Percentiles rank a stretch among this genome's conserved stretches.
These are phyloP conservation scores for Orychophragmus violaceus DNA, from an alignment of 345 rosid genomes.

Conservation along the genomic window DNA sequence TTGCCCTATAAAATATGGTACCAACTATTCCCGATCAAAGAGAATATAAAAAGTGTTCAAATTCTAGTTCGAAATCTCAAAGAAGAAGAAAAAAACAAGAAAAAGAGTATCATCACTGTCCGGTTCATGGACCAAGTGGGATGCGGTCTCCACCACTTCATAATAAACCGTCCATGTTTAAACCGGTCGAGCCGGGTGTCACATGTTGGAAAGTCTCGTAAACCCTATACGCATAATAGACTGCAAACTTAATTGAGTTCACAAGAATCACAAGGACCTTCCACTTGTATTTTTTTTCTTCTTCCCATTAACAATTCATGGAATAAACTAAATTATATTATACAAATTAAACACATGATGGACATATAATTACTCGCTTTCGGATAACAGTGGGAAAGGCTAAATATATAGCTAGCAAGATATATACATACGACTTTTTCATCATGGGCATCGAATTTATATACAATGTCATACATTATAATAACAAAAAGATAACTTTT, in stretches of 20 bases:
- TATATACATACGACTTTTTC: neutral
- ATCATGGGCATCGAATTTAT: constrained; percentile 23
- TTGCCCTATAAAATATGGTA: constrained; percentile 5
- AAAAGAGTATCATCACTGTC: constrained; percentile 20
- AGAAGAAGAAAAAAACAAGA: neutral
- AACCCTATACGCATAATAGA: neutral
- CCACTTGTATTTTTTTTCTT: constrained; percentile 8
- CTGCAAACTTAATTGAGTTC: neutral
- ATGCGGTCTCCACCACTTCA: constrained; percentile 34
- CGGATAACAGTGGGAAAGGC: neutral
- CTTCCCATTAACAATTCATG: neutral
- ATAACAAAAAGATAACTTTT: neutral
- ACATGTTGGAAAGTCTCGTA: neutral
- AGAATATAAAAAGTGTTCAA: constrained; percentile 19
- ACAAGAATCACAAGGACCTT: constrained; percentile 8
- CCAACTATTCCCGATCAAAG: constrained; percentile 13
- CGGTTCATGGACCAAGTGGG: constrained; percentile 20
- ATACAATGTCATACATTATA: constrained; percentile 8
- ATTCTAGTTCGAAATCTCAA: constrained; percentile 1
- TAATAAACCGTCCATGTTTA: constrained; percentile 15
- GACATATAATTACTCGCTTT: neutral
- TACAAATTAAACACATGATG: neutral
- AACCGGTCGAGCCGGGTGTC: constrained; percentile 4
- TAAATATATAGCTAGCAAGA: constrained; percentile 15
- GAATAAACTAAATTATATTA: neutral